Percentiles rank a stretch among this genome's conserved stretches.
These are phyloP conservation scores for Starmerella asiatica DNA, from an alignment of 805 yeast species.

Conservation along the genomic window DNA sequence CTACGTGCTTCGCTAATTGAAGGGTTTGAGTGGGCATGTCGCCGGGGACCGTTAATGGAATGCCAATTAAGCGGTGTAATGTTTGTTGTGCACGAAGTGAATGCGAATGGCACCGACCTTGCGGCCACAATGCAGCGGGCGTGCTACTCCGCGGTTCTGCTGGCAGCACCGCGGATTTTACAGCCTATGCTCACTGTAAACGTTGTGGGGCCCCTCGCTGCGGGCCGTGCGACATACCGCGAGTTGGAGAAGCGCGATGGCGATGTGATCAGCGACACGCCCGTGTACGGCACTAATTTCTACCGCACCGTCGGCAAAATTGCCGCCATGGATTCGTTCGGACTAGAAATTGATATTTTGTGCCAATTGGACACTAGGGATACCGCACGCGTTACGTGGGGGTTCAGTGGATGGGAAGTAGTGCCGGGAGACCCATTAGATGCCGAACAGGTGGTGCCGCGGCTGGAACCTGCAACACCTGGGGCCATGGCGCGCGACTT, in stretches of 20 bases:
- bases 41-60: conserved; percentile 88
- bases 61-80: conserved; percentile 60
- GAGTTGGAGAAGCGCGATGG: conserved; percentile 61
- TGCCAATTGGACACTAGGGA: conserved; percentile 59
- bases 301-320: conserved; percentile 47
- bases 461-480: conserved; percentile 60
- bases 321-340: conserved; percentile 85
- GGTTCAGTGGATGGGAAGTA: conserved; percentile 56
- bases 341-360: conserved; percentile 69
- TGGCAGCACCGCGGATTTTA: conserved; percentile 63
- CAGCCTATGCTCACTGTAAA: conserved; percentile 67
- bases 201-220: conserved; percentile 39
- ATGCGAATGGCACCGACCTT: conserved; percentile 46
- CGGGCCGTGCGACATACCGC: conserved; percentile 38
- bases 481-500: conserved; percentile 73
- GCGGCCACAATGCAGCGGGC: conserved; percentile 77
- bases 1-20: conserved; percentile 25
- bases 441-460: conserved; percentile 44
- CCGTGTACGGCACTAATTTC: conserved; percentile 64
- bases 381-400: conserved; percentile 53
- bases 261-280: conserved; percentile 32
- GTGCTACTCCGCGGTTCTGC: conserved; percentile 63
- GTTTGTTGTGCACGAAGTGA: conserved; percentile 55
- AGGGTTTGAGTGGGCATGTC: conserved; percentile 73
- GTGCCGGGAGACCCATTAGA: conserved; percentile 93